These are phyloP conservation scores for Termitomyces sp. DNA, from an alignment of 768 basidiomycete genomes.

Conservation along the genomic window DNA sequence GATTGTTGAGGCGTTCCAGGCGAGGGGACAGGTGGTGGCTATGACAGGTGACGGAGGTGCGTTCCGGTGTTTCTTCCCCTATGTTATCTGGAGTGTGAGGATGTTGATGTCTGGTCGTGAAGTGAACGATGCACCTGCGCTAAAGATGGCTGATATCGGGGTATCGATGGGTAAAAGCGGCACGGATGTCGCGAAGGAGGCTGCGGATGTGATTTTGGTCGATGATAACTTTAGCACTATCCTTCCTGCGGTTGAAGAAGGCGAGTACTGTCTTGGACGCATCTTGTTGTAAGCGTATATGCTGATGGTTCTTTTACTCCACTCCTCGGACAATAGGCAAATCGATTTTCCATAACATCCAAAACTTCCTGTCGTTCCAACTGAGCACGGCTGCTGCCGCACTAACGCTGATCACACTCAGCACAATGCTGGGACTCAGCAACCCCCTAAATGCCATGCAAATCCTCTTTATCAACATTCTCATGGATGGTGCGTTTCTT, in stretches of 20 bases:
- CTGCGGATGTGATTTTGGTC: conserved; percentile 93
- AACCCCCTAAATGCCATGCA: conserved; percentile 98
- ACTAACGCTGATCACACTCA: conserved; percentile 89
- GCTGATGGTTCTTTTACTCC: conserved; percentile 4
- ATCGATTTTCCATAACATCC: conserved; percentile 98
- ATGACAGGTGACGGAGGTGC: conserved; percentile 97
- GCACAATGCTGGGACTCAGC: conserved; percentile 82
- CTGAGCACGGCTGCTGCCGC: conserved; percentile 97
- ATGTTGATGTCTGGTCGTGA: conserved; percentile 1
- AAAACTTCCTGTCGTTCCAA: conserved; percentile 96
- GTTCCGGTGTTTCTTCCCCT: conserved; percentile 18
- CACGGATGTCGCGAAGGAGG: conserved; percentile 98
- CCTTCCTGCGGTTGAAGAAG: conserved; percentile 90
- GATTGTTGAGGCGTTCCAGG: conserved; percentile 91
- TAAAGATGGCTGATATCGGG: conserved; percentile 98
- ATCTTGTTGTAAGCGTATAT: conserved; percentile 2
- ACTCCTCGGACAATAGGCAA: conserved; percentile 53
- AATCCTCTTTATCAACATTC: conserved; percentile 97
- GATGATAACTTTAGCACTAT: conserved; percentile 98
- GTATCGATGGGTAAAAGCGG: conserved; percentile 97
- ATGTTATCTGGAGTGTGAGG: not conserved
- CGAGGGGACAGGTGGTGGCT: conserved; percentile 83
- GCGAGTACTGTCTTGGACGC: conserved; percentile 27
- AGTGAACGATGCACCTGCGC: conserved; percentile 95
- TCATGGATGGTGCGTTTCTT: conserved; percentile 80